These are phyloP conservation scores for Simplicillium aogashimaense DNA, from an alignment of 2,329 filamentous ascomycete genomes.

Conservation along the genomic window DNA sequence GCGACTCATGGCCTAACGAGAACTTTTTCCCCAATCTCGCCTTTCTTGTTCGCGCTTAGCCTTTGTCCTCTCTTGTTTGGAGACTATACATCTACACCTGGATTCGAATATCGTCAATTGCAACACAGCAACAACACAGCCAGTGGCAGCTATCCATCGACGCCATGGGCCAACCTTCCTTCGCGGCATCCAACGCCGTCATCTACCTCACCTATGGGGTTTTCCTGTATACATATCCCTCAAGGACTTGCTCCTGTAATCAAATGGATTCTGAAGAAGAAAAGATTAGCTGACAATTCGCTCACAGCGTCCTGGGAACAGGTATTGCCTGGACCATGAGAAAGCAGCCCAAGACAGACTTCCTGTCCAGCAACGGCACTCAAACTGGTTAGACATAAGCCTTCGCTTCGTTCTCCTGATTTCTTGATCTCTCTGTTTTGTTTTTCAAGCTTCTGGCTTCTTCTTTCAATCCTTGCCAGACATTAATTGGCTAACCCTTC, in stretches of 20 bases:
- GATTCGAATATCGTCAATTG: neutral
- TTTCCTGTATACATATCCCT: slow-evolving; percentile 55
- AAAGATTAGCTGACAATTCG: slow-evolving; percentile 1
- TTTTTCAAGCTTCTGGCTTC: slow-evolving; percentile 6
- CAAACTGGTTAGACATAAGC: slow-evolving; percentile 60
- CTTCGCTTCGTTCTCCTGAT: slow-evolving; percentile 2
- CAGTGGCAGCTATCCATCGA: neutral
- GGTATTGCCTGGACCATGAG: slow-evolving; percentile 47
- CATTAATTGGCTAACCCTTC: slow-evolving; percentile 17
- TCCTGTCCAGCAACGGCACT: slow-evolving; percentile 67
- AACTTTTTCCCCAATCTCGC: too few species aligned
- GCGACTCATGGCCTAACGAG: too few species aligned
- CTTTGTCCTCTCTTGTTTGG: neutral
- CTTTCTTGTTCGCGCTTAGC: too few species aligned
- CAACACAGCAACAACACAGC: too few species aligned
- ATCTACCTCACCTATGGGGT: slow-evolving; percentile 70
- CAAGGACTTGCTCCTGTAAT: neutral
- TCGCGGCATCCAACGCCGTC: slow-evolving; percentile 69
- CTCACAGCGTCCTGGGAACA: slow-evolving; percentile 51
- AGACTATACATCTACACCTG: neutral
- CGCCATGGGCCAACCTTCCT: slow-evolving; percentile 66
- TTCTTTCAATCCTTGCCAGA: slow-evolving; percentile 5
- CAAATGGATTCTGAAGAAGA: too few species aligned
- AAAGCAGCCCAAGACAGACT: slow-evolving; percentile 58
- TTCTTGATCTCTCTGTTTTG: neutral